Percentiles rank a stretch among this genome's conserved stretches.
phyloP scores from a whole-genome alignment of 2,329 filamentous ascomycete species.

The Trichoderma asperellum region DNA sequence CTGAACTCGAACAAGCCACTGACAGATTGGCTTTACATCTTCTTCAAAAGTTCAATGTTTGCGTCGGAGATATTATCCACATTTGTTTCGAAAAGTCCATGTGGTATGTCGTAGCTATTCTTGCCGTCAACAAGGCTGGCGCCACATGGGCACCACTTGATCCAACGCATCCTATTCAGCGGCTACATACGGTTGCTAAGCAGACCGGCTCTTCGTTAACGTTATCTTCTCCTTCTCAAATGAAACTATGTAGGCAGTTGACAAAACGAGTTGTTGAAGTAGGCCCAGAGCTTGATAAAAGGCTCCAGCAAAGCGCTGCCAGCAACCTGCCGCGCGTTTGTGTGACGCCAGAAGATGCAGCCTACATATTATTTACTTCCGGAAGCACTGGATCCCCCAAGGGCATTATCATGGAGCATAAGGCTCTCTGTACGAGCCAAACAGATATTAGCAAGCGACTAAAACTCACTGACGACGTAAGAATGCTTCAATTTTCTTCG shows the following conservation, averaged over 20 bases:
- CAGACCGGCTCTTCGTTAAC: conserved; percentile 1
- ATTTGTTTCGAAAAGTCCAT: conserved; percentile 27
- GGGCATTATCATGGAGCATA: conserved; percentile 24
- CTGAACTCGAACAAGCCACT: not conserved
- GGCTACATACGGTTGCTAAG: conserved; percentile 17
- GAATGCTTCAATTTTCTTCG: conserved; percentile 30
- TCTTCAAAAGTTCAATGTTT: not conserved
- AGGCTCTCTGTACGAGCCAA: conserved; percentile 9
- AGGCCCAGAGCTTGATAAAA: not conserved
- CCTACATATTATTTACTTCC: conserved; percentile 25
- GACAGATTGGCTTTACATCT: conserved; percentile 13
- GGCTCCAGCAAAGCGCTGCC: too few species aligned
- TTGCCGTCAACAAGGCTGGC: conserved; percentile 27
- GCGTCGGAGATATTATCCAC: conserved; percentile 4
- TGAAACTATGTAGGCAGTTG: not conserved
- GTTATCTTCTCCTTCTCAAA: conserved; percentile 1
- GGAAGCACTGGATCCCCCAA: conserved; percentile 24
- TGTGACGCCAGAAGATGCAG: not conserved
- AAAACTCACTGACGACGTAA: not conserved
- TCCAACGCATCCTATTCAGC: conserved; percentile 13
- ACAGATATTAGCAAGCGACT: not conserved
- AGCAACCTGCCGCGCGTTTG: not conserved
- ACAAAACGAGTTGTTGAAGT: not conserved
- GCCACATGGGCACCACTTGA: conserved; percentile 22
- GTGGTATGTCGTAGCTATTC: conserved; percentile 18